phyloP scores from a whole-genome alignment of 768 basidiomycete species.

The Chalciporus chontae region DNA sequence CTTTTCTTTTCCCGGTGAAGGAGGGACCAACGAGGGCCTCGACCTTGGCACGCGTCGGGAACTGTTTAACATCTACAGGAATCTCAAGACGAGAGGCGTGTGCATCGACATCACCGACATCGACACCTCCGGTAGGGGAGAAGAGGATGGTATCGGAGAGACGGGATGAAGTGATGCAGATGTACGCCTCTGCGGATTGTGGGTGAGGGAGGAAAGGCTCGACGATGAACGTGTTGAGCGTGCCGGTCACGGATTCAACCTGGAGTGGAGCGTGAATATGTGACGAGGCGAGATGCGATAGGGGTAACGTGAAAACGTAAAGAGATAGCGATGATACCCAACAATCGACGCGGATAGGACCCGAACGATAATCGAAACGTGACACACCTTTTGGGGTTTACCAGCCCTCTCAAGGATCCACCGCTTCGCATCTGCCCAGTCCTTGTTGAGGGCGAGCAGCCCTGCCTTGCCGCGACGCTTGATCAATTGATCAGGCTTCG shows the following conservation, averaged over 20 bases:
- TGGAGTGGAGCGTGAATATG: conserved; percentile 29
- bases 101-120: conserved; percentile 96
- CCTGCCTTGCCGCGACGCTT: conserved; percentile 99
- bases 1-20: conserved; percentile 82
- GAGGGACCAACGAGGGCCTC: conserved; percentile 71
- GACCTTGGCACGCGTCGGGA: conserved; percentile 81
- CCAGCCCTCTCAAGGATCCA: conserved; percentile 91
- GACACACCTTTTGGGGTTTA: conserved; percentile 74
- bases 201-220: conserved; percentile 99
- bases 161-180: conserved; percentile 94
- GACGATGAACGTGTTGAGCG: conserved; percentile 95
- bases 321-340: conserved; percentile 9
- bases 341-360: not conserved
- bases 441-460: conserved; percentile 90
- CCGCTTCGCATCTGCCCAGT: conserved; percentile 78
- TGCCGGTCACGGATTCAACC: conserved; percentile 94
- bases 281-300: conserved; percentile 3
- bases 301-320: conserved; percentile 25
- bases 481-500: conserved; percentile 98
- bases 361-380: not conserved
- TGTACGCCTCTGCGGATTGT: conserved; percentile 92
- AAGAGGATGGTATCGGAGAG: conserved; percentile 97
- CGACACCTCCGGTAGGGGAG: conserved; percentile 98
- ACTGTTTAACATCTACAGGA: conserved; percentile 58
- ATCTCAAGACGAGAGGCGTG: conserved; percentile 90